These are phyloP conservation scores for Fusarium acutatum DNA, from an alignment of 2,329 filamentous ascomycete genomes.

Conservation along the genomic window DNA sequence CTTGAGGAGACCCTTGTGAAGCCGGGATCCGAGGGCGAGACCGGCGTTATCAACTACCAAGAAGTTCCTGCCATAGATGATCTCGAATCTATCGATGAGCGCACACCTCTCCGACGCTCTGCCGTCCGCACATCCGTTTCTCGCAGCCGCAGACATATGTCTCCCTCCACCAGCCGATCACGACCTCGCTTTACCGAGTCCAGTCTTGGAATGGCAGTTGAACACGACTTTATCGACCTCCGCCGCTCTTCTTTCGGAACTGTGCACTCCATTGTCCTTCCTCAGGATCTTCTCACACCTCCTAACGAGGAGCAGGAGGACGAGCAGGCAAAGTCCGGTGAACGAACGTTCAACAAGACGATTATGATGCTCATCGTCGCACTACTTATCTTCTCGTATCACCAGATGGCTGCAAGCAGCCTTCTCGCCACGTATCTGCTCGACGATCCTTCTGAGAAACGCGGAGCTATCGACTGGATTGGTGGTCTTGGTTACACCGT, in stretches of 20 bases:
- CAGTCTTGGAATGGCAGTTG: slow-evolving; percentile 31
- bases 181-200: slow-evolving; percentile 35
- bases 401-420: slow-evolving; percentile 56
- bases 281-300: slow-evolving; percentile 31
- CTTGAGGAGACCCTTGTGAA: slow-evolving; percentile 56
- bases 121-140: slow-evolving; percentile 20
- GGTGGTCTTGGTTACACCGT: slow-evolving; percentile 74
- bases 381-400: slow-evolving; percentile 53
- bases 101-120: slow-evolving; percentile 28
- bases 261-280: slow-evolving; percentile 51
- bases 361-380: slow-evolving; percentile 48
- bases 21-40: background rate
- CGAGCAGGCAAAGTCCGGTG: slow-evolving; percentile 12
- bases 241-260: slow-evolving; percentile 52
- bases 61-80: slow-evolving; percentile 33
- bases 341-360: slow-evolving; percentile 49
- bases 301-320: slow-evolving; percentile 20
- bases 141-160: slow-evolving; percentile 21
- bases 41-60: slow-evolving; percentile 22
- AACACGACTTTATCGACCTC: slow-evolving; percentile 36
- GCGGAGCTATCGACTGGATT: slow-evolving; percentile 50
- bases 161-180: slow-evolving; percentile 25
- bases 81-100: slow-evolving; percentile 29
- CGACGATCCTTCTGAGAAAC: slow-evolving; percentile 41
- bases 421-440: slow-evolving; percentile 55